Conservation (phyloP, 176 grass and related monocot species). For the Phyllostachys edulis region DNA sequence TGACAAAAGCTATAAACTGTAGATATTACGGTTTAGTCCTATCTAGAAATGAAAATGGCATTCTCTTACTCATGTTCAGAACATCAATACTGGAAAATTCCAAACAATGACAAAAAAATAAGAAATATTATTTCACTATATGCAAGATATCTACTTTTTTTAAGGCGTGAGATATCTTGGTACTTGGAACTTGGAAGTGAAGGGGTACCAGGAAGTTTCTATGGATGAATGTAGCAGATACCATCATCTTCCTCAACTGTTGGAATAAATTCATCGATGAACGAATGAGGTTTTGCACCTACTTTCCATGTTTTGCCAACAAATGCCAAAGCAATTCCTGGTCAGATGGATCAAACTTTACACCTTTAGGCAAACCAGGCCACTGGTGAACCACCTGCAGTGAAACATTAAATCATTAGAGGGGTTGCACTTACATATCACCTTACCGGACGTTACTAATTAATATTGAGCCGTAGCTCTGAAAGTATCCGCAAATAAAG, state of each 20-base stretch:
- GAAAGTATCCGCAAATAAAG: conserved; percentile 5
- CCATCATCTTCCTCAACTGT: conserved; percentile 86
- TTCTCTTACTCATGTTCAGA: not conserved
- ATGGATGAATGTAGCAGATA: conserved; percentile 95
- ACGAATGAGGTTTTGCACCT: conserved; percentile 68
- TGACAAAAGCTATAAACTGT: not conserved
- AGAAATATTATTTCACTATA: not conserved
- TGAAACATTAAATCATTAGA: conserved; percentile 25
- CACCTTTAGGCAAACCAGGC: conserved; percentile 95
- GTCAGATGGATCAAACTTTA: conserved; percentile 95
- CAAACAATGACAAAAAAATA: not conserved
- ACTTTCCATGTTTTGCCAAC: conserved; percentile 56
- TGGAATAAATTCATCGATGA: conserved; percentile 91
- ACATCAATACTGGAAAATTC: not conserved
- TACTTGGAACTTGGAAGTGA: conserved; percentile 8
- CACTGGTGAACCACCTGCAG: conserved; percentile 84
- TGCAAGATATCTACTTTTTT: not conserved
- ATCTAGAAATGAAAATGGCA: not conserved
- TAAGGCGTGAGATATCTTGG: not conserved
- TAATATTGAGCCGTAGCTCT: not conserved
- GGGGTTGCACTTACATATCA: conserved; percentile 11
- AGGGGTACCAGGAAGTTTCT: conserved; percentile 77
- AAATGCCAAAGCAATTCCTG: conserved; percentile 90
- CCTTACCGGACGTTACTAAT: conserved; percentile 3
- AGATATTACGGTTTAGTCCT: not conserved